Base-by-base conservation (phyloP, 1,284 basidiomycete genomes). In the Cryptococcus sp. region DNA sequence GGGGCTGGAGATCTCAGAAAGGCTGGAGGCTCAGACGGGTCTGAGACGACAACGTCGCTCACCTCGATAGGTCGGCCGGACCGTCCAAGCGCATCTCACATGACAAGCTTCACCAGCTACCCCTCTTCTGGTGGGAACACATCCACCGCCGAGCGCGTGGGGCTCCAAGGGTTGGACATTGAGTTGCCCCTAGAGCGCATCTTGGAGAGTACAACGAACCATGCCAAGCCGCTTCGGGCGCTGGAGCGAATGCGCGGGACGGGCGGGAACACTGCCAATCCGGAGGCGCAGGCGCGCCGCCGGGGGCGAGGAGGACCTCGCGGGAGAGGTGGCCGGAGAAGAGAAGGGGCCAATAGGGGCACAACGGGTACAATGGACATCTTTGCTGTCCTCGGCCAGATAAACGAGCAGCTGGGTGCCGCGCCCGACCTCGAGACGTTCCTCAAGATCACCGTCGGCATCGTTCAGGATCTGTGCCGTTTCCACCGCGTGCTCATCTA, bases 401-500 rank as follows among this genome's bases (percentile, higher is more conserved):
- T 91, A 68, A 91, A 91, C 72, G 88, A 92, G 62, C 90, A 93
- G 73, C 81, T 92, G 5, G 84, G 84, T 0, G 81, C 82, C 4
- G 86, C 89, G 2, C 79, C 82, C 0, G 86, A 90, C 63, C 73
- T 93, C 51, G 83, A 87, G 8, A 78, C 79, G 16, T 90, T 91
- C 71, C 77, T 92, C 69, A 87, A 90, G 67, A 82, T 91, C 50
- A 83, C 85, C 0, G 88, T 88, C 7, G 88, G 89, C 3, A 82
- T 92, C 21, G 82, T 92, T 60, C 88, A 89, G 72, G 89, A 93
- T 68, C 70, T 93, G 57, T 87, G 87, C 7, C 87, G 87, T 69
- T 91, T 91, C 70, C 88, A 91, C 70, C 83, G 90, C 9, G 88
- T 91, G n/a, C 79, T 94, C 73, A 81, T 91, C n/a, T 93, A 93